Evolutionary conservation across 345 rosid genomes (phyloP).

Genomic region (Gossypium mustelinum): DNA sequence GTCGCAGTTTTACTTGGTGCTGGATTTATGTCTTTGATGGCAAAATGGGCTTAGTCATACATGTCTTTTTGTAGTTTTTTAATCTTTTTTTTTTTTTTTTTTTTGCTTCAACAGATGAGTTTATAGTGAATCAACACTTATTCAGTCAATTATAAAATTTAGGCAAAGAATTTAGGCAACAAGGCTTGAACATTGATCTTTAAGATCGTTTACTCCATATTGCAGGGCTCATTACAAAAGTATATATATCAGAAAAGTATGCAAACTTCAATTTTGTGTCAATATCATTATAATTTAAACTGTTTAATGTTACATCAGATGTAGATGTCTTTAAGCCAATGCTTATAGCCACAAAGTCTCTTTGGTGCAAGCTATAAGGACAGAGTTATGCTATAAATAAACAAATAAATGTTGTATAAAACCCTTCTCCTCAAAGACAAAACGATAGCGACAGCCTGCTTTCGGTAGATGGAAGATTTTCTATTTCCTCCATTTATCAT

Average conservation of each 20-base stretch:
- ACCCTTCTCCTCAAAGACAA: background rate
- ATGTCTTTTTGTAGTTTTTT: background rate
- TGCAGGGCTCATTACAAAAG: background rate
- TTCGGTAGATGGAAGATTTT: background rate
- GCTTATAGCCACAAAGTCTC: background rate
- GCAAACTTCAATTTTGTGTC: conserved; percentile 10
- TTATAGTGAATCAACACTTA: background rate
- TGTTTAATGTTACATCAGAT: conserved; percentile 1
- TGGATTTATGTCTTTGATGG: conserved; percentile 69
- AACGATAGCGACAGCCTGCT: background rate
- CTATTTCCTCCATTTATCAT: conserved; percentile 1
- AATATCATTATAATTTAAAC: background rate
- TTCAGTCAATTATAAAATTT: background rate
- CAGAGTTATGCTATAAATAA: background rate
- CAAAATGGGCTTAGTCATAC: conserved; percentile 62
- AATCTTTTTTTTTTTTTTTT: background rate
- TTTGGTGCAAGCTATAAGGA: background rate
- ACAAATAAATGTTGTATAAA: background rate
- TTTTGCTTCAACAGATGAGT: background rate
- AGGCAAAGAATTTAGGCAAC: background rate
- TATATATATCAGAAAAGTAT: background rate
- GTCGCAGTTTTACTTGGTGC: conserved; percentile 59
- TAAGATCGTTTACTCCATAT: background rate
- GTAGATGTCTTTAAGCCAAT: conserved; percentile 7
- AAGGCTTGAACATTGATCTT: background rate